These are phyloP conservation scores for Fomes fomentarius DNA, from an alignment of 1,284 basidiomycete species.

Conservation along the genomic window DNA sequence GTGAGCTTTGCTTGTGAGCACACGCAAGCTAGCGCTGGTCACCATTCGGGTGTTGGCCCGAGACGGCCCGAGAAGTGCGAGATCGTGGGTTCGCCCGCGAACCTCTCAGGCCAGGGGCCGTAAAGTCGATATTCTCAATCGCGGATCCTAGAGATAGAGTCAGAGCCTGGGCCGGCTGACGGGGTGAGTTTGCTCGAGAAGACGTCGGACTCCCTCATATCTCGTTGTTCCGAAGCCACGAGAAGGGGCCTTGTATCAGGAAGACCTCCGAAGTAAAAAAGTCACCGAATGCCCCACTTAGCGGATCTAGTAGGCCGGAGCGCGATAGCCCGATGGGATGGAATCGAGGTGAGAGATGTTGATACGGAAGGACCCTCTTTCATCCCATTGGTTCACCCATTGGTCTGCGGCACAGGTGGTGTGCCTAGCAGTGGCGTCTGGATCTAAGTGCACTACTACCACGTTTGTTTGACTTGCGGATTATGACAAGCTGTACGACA, in stretches of 20 bases:
- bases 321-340: neutral
- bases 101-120: neutral
- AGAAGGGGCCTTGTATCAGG: slow-evolving; percentile 7
- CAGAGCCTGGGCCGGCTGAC: neutral
- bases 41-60: neutral
- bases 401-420: no score
- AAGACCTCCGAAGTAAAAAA: neutral
- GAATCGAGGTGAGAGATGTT: slow-evolving; percentile 10
- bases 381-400: slow-evolving; percentile 1
- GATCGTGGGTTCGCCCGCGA: slow-evolving; percentile 2
- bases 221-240: neutral
- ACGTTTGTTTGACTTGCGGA: slow-evolving; percentile 7
- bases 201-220: slow-evolving; percentile 7
- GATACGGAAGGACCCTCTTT: slow-evolving; percentile 15
- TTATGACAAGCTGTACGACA: neutral
- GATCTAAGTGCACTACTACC: slow-evolving; percentile 13
- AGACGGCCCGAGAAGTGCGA: slow-evolving; percentile 3
- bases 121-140: neutral
- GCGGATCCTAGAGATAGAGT: slow-evolving; percentile 1
- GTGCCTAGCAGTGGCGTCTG: slow-evolving; percentile 1
- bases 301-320: slow-evolving; percentile 1
- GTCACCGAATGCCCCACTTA: neutral
- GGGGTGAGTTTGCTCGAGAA: neutral
- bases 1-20: no score
- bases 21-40: neutral